Evolutionary conservation across 805 yeast genomes (phyloP), one percentile per base, ranked within the genome.

Genomic region (Hanseniaspora meyeri): DNA sequence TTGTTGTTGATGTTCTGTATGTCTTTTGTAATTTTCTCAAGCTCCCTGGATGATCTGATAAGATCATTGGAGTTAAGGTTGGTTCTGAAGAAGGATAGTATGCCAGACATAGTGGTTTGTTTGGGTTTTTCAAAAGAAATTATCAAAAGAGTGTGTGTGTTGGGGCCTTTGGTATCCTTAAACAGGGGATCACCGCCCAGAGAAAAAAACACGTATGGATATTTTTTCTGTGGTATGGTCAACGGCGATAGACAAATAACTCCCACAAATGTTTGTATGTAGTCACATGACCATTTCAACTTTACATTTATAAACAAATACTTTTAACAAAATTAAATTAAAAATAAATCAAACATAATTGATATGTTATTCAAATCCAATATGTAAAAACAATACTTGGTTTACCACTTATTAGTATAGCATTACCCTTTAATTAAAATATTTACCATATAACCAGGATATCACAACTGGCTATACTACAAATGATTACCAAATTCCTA

Each of bases 11-110:
- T 49, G 9, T 45, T 32, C 12, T 56, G 47, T 2, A 56, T 56
- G 12, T 36, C 38, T 10, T 43, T 34, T 2, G 58, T 56, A 6
- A 56, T 45, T 12, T 46, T 50, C 37, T 51, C 54, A 11, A 56
- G n/a, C 19, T 56, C 55, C 24, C 37, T 45, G 4, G 55, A 50
- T 16, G 50, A 56, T 47, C 40, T 49, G 32, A 51, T 50, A 6
- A 56, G 38, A 37, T 56, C 55, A 27, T 56, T 49, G 2, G 57
- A 32, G 49, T 46, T 46, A 12, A 46, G 27, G 29, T 20, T 17
- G 1, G 49, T 31, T 24, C 27, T 34, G 17, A 46, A 46, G 7
- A 34, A 9, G 12, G 36, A 46, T 11, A 42, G 31, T 42, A 24
- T 12, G 16, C 17, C 29, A 24, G 17, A 42, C 45, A 42, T 27